Evolutionary conservation across 1,284 basidiomycete genomes (phyloP).

Genomic region (Cystobasidium sp.): DNA sequence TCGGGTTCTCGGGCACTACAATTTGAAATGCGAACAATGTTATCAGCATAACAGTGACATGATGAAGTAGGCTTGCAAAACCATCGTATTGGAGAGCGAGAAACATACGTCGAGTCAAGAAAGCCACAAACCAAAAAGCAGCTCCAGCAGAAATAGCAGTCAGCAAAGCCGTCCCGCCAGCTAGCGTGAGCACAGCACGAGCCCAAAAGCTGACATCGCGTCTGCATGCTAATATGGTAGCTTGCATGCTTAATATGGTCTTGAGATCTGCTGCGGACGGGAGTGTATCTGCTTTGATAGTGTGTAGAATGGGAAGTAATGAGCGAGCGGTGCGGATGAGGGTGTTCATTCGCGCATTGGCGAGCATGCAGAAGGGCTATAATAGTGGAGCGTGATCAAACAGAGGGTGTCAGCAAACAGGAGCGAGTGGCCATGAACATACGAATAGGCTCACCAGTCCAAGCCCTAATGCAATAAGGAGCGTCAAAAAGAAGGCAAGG

Average conservation of each 20-base stretch:
- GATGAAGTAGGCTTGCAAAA: too few species aligned
- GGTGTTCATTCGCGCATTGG: background rate
- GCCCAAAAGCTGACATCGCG: background rate
- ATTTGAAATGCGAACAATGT: background rate
- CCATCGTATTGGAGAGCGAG: background rate
- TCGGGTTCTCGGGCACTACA: background rate
- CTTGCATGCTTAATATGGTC: background rate
- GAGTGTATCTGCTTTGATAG: background rate
- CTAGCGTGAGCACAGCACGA: background rate
- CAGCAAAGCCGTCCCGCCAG: background rate
- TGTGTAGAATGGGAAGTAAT: background rate
- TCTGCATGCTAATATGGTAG: background rate
- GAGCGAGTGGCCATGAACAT: background rate
- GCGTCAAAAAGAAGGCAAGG: background rate
- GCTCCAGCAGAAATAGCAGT: background rate
- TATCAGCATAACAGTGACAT: too few species aligned
- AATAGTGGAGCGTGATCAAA: background rate
- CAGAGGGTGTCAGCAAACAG: background rate
- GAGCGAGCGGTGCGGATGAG: background rate
- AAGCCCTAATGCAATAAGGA: background rate
- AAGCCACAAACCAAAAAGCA: conserved; percentile 15
- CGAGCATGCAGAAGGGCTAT: background rate
- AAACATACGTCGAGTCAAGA: background rate
- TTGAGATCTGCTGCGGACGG: background rate
- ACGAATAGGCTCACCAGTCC: background rate